Conservation (phyloP, 192 early-diverging fungal genomes). For the Phycomyces blakesleeanus region DNA sequence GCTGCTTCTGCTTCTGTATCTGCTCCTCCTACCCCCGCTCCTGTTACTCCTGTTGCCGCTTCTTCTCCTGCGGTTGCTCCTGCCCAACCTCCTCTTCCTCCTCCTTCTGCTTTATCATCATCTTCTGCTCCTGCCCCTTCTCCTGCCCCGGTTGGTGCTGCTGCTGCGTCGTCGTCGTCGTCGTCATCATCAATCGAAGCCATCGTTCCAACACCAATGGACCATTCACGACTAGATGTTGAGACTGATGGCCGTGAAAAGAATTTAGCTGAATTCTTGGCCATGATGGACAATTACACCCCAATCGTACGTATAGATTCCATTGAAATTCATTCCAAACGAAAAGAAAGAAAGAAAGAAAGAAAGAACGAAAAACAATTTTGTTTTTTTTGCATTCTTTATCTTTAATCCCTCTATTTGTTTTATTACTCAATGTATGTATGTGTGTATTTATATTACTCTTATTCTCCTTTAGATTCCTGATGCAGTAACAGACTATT, state of each 20-base stretch:
- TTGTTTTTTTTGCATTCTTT: not conserved
- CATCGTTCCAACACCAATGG: not conserved
- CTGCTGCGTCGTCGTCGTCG: no score
- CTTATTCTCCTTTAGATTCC: constrained; percentile 66
- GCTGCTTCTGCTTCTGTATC: no score
- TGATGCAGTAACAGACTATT: constrained; percentile 92
- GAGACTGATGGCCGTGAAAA: constrained; percentile 23
- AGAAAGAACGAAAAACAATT: no score
- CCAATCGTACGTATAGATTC: constrained; percentile 64
- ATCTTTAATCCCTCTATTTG: not conserved
- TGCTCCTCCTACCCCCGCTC: no score
- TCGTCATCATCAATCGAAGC: not conserved
- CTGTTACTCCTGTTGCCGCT: no score
- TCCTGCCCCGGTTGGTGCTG: no score
- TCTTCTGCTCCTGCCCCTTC: no score
- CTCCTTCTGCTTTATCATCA: no score
- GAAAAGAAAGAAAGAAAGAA: not conserved
- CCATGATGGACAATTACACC: constrained; percentile 81
- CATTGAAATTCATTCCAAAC: not conserved
- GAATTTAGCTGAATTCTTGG: constrained; percentile 69
- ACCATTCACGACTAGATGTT: constrained; percentile 1
- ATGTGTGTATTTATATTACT: no score
- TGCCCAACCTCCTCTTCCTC: no score
- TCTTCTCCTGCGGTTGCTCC: no score
- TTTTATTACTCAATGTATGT: no score